Evolutionary conservation across 169 alveolate species (phyloP), one percentile per base, ranked within the genome.

Genomic region (Cryptosporidium parvum): DNA sequence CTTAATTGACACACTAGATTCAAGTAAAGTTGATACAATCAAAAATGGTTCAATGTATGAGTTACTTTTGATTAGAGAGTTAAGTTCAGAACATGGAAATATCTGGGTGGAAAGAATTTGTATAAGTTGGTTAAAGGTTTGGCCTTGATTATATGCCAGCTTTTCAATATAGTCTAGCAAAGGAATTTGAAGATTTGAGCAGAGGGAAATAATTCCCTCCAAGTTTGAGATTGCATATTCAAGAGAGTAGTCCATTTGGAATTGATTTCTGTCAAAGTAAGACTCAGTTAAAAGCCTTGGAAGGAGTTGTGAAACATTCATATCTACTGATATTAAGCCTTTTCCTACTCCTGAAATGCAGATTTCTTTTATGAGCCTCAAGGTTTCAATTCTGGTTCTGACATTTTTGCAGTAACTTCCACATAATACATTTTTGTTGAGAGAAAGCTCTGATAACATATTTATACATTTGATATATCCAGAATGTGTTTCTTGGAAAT

Each of bases 181-280:
- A 14, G 89, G 89, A 29, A 80, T 3, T 31, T 80, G 89, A 12
- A 80, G 70, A 21, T 26, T 44, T 26, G 21, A 21, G 14, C 42
- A 65, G 16, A 44, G 23, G 26, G 86, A 73, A 10, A 56, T 4
- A 8, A 73, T 33, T 52, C 69, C 58, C 21, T 73, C 70, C 31
- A 53, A 7, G 56, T 56, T 73, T 29, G 69, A 73, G 37, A 73
- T 73, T 31, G 70, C 86, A 33, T 73, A 48, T n/a, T 59, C 71
- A 0, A 73, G 35, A 58, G 86, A 29, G 37, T 52, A 31, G 42
- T 58, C 71, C 58, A 73, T 56, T 56, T 39, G 48, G 44, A 44
- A 70, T 56, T 56, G 48, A 73, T 31, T 23, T n/a, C 51, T 59
- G 16, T 62, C 86, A 1, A 33, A 18, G 31, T 33, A 6, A 23